phyloP scores from a whole-genome alignment of 768 basidiomycete species.

The Suillus brevipes region DNA sequence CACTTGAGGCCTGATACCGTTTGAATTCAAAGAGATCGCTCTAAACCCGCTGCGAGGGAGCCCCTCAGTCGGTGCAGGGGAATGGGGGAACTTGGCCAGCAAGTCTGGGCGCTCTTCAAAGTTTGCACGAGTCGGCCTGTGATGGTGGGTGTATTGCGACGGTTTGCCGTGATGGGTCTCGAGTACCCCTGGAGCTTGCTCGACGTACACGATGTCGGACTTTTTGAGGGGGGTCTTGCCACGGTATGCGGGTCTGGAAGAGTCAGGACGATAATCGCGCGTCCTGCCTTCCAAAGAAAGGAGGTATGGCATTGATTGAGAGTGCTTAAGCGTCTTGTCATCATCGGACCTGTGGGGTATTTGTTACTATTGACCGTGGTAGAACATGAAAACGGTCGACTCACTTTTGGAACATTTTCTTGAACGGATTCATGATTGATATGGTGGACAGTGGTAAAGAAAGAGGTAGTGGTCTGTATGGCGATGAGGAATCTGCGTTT shows the following conservation, averaged over 20 bases:
- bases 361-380: not conserved
- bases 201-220: constrained; percentile 10
- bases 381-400: not conserved
- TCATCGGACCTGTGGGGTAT: constrained; percentile 3
- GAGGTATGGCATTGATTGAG: constrained; percentile 15
- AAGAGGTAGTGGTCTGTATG: not conserved
- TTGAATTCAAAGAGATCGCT: constrained; percentile 4
- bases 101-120: constrained; percentile 7
- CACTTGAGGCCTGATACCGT: not conserved
- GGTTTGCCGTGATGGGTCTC: not conserved
- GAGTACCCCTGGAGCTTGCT: constrained; percentile 8
- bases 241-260: constrained; percentile 10
- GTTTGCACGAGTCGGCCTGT: not conserved
- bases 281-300: constrained; percentile 5
- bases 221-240: constrained; percentile 15
- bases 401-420: constrained; percentile 10
- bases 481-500: no score
- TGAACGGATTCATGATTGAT: not conserved
- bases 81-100: constrained; percentile 11
- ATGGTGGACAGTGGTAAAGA: not conserved
- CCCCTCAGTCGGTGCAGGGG: constrained; percentile 7
- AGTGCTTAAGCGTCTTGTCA: constrained; percentile 13
- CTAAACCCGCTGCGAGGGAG: constrained; percentile 10
- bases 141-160: not conserved
- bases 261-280: not conserved